Base-by-base conservation (phyloP, 2,329 filamentous ascomycete genomes). In the Cercospora janseana region DNA sequence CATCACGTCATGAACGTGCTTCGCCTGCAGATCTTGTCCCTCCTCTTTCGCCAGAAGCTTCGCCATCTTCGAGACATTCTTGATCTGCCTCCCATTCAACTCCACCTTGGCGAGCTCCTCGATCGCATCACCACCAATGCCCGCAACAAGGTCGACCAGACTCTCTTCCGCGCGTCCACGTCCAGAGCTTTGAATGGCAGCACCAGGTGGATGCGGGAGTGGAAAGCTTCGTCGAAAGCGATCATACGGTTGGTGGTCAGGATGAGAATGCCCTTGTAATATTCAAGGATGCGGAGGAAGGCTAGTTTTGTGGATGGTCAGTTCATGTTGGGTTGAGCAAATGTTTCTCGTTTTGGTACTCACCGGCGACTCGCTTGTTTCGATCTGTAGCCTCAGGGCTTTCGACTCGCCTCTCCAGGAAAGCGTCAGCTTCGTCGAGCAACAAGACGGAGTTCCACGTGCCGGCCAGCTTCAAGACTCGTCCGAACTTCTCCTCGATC, bases 361-460 rank as follows among this genome's bases (percentile, higher is more conserved):
- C 16, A 15, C 29, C 29, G 10, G 29, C 29, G 13, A 32, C 29
- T 32, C 29, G 13, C 8, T 32, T n/a, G 29, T 32, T 32, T n/a
- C 29, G 29, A 3, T 32, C 29, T 13, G 29, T 32, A 32, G 13
- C 29, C n/a, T n/a, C n/a, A n/a, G n/a, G n/a, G 6, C 29, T 15
- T 6, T 32, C 29, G n/a, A 13, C 16, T 2, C 80, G 77, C 45
- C 72, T 65, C 63, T 81, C 78, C 6, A 83, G 74, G 64, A 80
- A 83, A 13, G 82, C 78, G 48, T 83, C 80, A 2, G 78, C 79
- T 63, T 83, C 80, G 60, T 83, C 79, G 4, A 82, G 70, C 2
- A 82, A 70, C 5, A 81, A 71, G 4, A 81, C 70, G 9, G 75
- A 77, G 2, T 74, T 72, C 66, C 78, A 81, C 3, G 72, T 73